Evolutionary conservation across 2,329 filamentous ascomycete species (phyloP), one percentile per base, ranked within the genome.

Genomic region (Juglanconis juglandina): DNA sequence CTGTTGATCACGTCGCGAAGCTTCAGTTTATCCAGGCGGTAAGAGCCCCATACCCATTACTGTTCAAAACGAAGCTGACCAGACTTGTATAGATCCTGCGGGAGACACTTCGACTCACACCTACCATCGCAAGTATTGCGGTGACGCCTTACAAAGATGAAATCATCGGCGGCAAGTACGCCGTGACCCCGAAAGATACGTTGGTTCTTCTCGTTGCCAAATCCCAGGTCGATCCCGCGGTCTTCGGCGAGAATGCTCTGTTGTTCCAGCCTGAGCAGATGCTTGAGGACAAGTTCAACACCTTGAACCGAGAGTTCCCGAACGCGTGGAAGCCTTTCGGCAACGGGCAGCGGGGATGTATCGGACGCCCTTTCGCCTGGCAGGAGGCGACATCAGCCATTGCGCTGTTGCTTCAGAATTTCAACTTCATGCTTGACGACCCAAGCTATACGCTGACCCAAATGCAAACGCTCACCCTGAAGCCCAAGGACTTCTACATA

Each of bases 321-420:
- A 84, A 84, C 57, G 80, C 81, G 37, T 89, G 85, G 86, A 89
- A 90, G 73, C 88, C 90, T 3, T 93, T 92, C 66, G 90, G 72
- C 34, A 73, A 70, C 53, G 72, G 72, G 1, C 78, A 82, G 64
- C 77, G 90, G 56, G 87, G 78, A 1, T 93, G 89, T 66, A 92
- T 92, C 62, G 90, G 90, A 4, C 77, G 88, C 1, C 80, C 84
- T 0, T 92, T 92, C 69, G 88, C 89, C 1, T 89, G 87, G 86
- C 89, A 93, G 68, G 90, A 93, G 72, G 79, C 82, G 2, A 69
- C 88, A 5, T 73, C 91, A 1, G 80, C 81, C 8, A 76, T 86
- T 66, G 84, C 86, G 0, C 79, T 89, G 66, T 69, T 91, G 11
- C 76, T 92, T 60, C 88, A 91, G 67, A 89, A 87, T 67, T 91